Percentiles rank a stretch among this genome's conserved stretches.
Evolutionary conservation across 2,329 filamentous ascomycete species (phyloP).

Genomic region (Aspergillus awamori): DNA sequence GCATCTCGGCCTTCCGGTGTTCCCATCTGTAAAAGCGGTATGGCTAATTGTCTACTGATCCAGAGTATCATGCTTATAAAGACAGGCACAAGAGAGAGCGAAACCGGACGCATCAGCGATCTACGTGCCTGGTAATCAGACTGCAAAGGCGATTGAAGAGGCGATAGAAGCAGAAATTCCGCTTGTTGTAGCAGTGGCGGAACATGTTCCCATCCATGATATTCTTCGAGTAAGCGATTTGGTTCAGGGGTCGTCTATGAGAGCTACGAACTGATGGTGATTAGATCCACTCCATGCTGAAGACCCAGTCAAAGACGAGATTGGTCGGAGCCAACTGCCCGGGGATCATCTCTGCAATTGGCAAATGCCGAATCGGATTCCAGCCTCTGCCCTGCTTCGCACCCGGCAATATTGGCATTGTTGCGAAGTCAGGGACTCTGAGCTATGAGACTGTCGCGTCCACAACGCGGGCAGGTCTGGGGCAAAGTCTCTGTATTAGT

Average conservation of each 20-base stretch:
- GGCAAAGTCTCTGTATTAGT: constrained; percentile 75
- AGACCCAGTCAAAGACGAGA: constrained; percentile 70
- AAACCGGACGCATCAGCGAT: constrained; percentile 78
- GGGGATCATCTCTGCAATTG: constrained; percentile 74
- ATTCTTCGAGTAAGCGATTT: constrained; percentile 64
- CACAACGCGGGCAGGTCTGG: constrained; percentile 71
- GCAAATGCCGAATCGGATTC: constrained; percentile 72
- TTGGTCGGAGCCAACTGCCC: constrained; percentile 81
- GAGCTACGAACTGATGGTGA: constrained; percentile 1
- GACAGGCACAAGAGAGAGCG: constrained; percentile 66
- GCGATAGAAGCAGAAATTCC: constrained; percentile 79
- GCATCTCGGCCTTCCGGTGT: constrained; percentile 72
- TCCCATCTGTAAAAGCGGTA: constrained; percentile 67
- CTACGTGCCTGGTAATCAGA: constrained; percentile 76
- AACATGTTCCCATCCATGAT: constrained; percentile 78
- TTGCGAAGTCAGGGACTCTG: constrained; percentile 78
- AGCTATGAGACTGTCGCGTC: constrained; percentile 80
- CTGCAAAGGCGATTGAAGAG: constrained; percentile 73
- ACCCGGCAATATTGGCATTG: constrained; percentile 70
- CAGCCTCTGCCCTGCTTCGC: constrained; percentile 74
- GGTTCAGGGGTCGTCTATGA: neutral
- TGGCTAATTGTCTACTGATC: too few species aligned
- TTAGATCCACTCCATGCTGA: constrained; percentile 69
- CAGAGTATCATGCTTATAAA: neutral
- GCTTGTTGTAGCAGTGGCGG: constrained; percentile 75